Evolutionary conservation across 1,284 basidiomycete genomes (phyloP).

Genomic region (Sphaerobolus stellatus): DNA sequence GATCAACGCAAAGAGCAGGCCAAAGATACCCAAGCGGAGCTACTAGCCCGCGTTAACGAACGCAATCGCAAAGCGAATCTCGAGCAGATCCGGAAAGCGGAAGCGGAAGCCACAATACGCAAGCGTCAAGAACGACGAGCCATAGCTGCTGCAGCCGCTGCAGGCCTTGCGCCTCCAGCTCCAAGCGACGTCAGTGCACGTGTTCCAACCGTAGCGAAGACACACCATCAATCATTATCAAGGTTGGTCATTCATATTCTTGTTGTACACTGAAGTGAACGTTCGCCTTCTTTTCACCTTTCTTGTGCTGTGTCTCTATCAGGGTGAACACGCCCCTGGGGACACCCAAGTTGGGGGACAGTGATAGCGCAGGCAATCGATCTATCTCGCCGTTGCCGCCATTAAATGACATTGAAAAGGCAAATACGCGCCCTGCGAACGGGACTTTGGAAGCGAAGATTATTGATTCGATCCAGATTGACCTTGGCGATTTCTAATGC

Average conservation of each 20-base stretch:
- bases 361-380: constrained; percentile 25
- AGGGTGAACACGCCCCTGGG: constrained; percentile 41
- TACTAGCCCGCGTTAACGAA: constrained; percentile 81
- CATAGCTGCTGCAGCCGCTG: constrained; percentile 39
- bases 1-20: constrained; percentile 26
- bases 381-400: constrained; percentile 44
- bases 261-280: constrained; percentile 14
- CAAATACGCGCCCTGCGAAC: constrained; percentile 33
- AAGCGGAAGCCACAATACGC: constrained; percentile 63
- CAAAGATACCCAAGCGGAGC: constrained; percentile 47
- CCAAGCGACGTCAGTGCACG: constrained; percentile 60
- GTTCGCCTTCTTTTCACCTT: constrained; percentile 10
- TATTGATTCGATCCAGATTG: constrained; percentile 68
- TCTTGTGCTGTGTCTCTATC: no score
- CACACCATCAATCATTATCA: constrained; percentile 49
- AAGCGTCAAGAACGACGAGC: constrained; percentile 65
- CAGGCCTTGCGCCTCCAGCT: constrained; percentile 43
- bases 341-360: constrained; percentile 28
- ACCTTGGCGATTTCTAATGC: constrained; percentile 72
- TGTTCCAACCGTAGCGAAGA: constrained; percentile 56
- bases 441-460: constrained; percentile 53
- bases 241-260: constrained; percentile 43
- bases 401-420: constrained; percentile 25
- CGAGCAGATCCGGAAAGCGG: constrained; percentile 76
- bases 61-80: constrained; percentile 81